A percentile compares a stretch with the other conserved stretches of the same genome.
phyloP scores from a whole-genome alignment of 1,284 basidiomycete species.

The Austroboletus niveus region DNA sequence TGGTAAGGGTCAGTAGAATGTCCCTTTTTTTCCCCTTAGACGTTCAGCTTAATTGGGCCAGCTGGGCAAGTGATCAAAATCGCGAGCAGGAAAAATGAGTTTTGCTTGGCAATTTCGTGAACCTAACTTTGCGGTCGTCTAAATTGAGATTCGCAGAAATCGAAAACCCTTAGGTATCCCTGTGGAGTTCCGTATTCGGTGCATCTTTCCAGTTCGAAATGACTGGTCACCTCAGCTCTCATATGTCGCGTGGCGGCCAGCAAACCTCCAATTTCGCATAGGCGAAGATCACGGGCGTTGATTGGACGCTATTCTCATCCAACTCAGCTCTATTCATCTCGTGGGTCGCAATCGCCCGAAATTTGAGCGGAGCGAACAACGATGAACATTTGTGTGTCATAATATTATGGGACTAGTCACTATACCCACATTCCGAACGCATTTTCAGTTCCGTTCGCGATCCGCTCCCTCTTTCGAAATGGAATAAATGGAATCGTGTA shows the following conservation, averaged over 20 bases:
- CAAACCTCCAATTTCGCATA: constrained; percentile 3
- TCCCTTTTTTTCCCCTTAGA: no score
- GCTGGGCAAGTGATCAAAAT: not conserved
- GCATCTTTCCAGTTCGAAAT: no score
- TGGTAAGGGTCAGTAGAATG: no score
- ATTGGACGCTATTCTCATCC: constrained; percentile 12
- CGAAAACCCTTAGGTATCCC: not conserved
- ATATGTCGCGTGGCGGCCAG: not conserved
- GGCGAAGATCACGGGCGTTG: constrained; percentile 24
- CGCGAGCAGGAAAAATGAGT: not conserved
- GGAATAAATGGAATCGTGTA: not conserved
- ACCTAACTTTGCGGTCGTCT: constrained; percentile 23
- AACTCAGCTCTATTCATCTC: not conserved
- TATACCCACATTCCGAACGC: not conserved
- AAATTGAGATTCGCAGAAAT: not conserved
- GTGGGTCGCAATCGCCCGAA: constrained; percentile 7
- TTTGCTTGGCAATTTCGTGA: constrained; percentile 8
- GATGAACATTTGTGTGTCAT: no score
- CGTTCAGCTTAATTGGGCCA: no score
- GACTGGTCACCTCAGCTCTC: no score
- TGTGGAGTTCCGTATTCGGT: not conserved
- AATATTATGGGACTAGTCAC: not conserved
- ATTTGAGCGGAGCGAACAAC: not conserved
- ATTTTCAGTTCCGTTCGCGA: constrained; percentile 9
- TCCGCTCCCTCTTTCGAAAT: constrained; percentile 12